Percentiles rank a stretch among this genome's conserved stretches.
phyloP scores from a whole-genome alignment of 73 alveolate genomes.

The Stentor coeruleus region DNA sequence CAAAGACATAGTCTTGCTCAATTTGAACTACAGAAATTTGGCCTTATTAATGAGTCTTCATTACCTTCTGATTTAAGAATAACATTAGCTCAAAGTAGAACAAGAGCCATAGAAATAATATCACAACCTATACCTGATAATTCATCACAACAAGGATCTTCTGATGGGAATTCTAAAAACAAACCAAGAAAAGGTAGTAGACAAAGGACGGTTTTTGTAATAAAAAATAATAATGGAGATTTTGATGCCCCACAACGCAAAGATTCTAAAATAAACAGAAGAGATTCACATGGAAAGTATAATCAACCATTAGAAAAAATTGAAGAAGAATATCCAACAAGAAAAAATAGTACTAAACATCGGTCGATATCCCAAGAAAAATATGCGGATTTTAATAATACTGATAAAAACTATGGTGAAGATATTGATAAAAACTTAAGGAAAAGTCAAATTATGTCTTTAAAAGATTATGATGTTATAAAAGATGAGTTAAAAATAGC shows the following conservation, averaged over 20 bases:
- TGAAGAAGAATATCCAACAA: neutral
- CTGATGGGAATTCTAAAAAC: neutral
- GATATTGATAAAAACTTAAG: neutral
- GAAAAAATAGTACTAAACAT: too few relatives aligned
- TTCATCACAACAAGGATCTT: neutral
- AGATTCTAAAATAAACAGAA: too few relatives aligned
- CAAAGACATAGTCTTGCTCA: neutral
- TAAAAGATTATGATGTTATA: neutral
- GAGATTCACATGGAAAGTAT: too few relatives aligned
- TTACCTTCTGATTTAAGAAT: neutral
- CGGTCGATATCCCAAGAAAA: too few relatives aligned
- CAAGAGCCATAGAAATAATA: neutral
- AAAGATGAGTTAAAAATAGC: neutral
- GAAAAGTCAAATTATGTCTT: neutral
- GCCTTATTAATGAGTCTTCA: neutral
- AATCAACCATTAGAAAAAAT: neutral
- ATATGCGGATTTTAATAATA: too few relatives aligned
- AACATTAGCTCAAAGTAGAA: neutral
- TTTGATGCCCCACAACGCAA: neutral
- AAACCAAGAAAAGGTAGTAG: neutral
- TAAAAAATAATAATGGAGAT: neutral
- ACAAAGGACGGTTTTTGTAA: neutral
- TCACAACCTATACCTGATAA: neutral
- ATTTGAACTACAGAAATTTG: neutral
- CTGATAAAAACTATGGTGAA: too few relatives aligned